Base-by-base conservation (phyloP, 768 basidiomycete genomes). In the Mycena belliarum region DNA sequence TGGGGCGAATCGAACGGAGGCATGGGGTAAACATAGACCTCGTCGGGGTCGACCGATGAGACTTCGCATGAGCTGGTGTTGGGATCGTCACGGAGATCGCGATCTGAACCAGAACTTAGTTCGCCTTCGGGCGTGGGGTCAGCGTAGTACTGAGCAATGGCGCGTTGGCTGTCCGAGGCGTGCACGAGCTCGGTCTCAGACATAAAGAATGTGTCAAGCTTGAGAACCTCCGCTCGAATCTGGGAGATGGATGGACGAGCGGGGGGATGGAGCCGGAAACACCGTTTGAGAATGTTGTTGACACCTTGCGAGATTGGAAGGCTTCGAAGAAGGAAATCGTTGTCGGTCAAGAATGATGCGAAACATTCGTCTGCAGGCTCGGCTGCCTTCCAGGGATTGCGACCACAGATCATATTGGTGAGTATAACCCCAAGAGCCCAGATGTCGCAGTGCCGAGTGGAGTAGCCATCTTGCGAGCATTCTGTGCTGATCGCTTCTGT, bases 401-500 rank as follows among this genome's bases (percentile, higher is more conserved):
- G 81, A 18, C 87, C 86, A 52, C 86, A 86, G 45, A 89, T 84
- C 74, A 96, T 82, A 71, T 93, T 95, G 63, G 88, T 79, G 52
- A 96, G 80, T 61, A 96, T 89, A 60, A 96, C 80, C 20, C 88
- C 89, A 23, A 90, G 70, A 9, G 88, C 79, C 89, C 89, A 90
- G 57, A 89, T 79, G 61, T 90, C 88, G 77, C 82, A 87, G 52
- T 81, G 75, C 12, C 77, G 74, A 49, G 86, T 84, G 28, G 83
- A 83, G 73, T 90, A 79, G 59, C 70, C 65, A 68, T 79, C 65
- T 55, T 73, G 72, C 68, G 78, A 67, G 53, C 76, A 65, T 32
- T 80, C 75, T 46, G 74, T 67, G 18, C 78, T 76, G 47, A 83
- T 74, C 64, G 85, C 86, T 70, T 89, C 88, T 86, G 69, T 21